A percentile compares a stretch with the other conserved stretches of the same genome.
These are phyloP conservation scores for Athelia psychrophila DNA, from an alignment of 1,284 basidiomycete genomes.

Conservation along the genomic window DNA sequence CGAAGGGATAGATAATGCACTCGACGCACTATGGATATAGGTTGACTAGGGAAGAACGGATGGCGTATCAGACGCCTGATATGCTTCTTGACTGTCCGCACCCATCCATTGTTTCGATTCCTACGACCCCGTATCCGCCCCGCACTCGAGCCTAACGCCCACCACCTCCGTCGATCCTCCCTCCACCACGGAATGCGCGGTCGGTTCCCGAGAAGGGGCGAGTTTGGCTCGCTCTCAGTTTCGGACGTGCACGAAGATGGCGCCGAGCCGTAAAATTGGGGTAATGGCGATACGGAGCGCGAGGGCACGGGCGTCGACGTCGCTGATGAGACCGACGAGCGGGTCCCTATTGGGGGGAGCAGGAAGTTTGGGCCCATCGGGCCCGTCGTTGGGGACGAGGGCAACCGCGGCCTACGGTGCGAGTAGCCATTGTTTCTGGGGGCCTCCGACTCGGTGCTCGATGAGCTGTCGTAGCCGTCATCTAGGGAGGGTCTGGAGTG, in stretches of 20 bases:
- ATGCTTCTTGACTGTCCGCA: slow-evolving; percentile 51
- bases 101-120: slow-evolving; percentile 34
- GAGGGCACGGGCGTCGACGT: slow-evolving; percentile 43
- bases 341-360: slow-evolving; percentile 23
- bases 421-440: slow-evolving; percentile 16
- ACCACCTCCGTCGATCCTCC: slow-evolving; percentile 48
- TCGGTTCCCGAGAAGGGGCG: slow-evolving; percentile 42
- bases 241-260: slow-evolving; percentile 56
- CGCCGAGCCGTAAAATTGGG: slow-evolving; percentile 41
- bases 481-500: neutral
- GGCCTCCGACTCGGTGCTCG: slow-evolving; percentile 37
- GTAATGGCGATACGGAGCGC: slow-evolving; percentile 45
- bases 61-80: slow-evolving; percentile 60
- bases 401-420: slow-evolving; percentile 2
- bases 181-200: slow-evolving; percentile 36
- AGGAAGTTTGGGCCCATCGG: slow-evolving; percentile 23
- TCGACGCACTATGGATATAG: slow-evolving; percentile 71
- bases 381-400: neutral
- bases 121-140: slow-evolving; percentile 34
- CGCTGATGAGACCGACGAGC: slow-evolving; percentile 33
- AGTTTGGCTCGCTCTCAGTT: slow-evolving; percentile 58
- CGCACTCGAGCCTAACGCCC: slow-evolving; percentile 27
- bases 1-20: slow-evolving; percentile 6
- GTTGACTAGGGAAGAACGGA: slow-evolving; percentile 78
- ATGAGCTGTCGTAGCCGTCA: slow-evolving; percentile 36